A percentile compares a stretch with the other conserved stretches of the same genome.
phyloP scores from a whole-genome alignment of 768 basidiomycete genomes.

The Lactarius psammicola region DNA sequence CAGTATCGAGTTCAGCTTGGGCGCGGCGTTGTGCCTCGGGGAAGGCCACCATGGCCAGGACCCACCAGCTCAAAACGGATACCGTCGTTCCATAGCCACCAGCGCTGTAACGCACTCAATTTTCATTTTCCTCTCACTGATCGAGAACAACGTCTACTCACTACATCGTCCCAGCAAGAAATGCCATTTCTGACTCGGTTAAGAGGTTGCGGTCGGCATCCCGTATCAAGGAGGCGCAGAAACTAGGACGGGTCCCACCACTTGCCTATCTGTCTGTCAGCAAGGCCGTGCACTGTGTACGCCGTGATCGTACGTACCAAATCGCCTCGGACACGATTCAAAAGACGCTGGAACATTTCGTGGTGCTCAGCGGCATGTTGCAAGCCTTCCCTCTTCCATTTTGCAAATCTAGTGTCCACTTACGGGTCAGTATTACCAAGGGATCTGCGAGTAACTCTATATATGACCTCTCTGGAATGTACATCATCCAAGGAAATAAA shows the following conservation, averaged over 20 bases:
- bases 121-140: neutral
- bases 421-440: neutral
- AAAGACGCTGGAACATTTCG: constrained; percentile 4
- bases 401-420: constrained; percentile 1
- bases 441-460: neutral
- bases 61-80: constrained; percentile 16
- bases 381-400: constrained; percentile 17
- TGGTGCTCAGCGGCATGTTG: neutral
- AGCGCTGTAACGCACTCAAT: neutral
- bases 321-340: constrained; percentile 15
- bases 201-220: neutral
- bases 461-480: constrained; percentile 17
- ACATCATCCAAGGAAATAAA: constrained; percentile 18
- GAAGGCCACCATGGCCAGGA: constrained; percentile 26
- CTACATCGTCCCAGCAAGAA: constrained; percentile 9
- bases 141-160: neutral
- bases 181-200: constrained; percentile 7
- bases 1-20: constrained; percentile 27
- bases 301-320: neutral
- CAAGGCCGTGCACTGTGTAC: neutral
- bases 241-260: constrained; percentile 8
- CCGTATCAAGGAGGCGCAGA: constrained; percentile 13
- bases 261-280: neutral
- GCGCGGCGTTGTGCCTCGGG: constrained; percentile 26
- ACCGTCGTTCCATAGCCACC: constrained; percentile 16